A percentile compares a stretch with the other conserved stretches of the same genome.
Evolutionary conservation across 169 alveolate genomes (phyloP).

Genomic region (Cryptosporidium bovis): DNA sequence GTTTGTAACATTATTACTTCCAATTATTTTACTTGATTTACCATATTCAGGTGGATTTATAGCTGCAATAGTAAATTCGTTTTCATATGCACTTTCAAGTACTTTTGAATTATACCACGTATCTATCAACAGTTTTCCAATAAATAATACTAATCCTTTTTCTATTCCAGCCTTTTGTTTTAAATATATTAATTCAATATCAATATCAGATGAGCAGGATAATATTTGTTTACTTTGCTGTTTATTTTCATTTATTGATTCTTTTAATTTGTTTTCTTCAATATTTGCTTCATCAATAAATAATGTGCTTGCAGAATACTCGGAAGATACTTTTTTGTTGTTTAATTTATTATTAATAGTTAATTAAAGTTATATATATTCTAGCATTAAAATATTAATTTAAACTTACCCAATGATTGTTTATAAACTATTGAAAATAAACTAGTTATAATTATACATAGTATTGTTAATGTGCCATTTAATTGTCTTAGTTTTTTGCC

Average conservation of each 20-base stretch:
- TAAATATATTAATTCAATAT: constrained; percentile 45
- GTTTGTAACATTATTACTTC: neutral
- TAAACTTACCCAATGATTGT: constrained; percentile 59
- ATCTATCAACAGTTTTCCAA: constrained; percentile 44
- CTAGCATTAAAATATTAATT: neutral
- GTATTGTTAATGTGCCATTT: constrained; percentile 38
- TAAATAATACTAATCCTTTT: constrained; percentile 65
- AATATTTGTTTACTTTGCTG: constrained; percentile 17
- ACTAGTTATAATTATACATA: constrained; percentile 15
- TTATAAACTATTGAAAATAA: constrained; percentile 12
- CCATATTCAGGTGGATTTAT: constrained; percentile 64
- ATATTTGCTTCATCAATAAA: neutral
- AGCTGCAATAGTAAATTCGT: constrained; percentile 43
- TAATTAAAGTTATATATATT: neutral
- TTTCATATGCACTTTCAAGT: constrained; percentile 17
- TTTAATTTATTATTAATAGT: neutral
- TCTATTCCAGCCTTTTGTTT: constrained; percentile 28
- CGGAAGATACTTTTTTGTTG: neutral
- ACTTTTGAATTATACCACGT: constrained; percentile 53
- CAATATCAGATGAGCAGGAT: constrained; percentile 56
- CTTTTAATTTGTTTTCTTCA: neutral
- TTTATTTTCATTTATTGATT: neutral
- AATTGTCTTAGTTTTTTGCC: constrained; percentile 59
- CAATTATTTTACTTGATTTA: constrained; percentile 15
- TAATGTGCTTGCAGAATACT: constrained; percentile 19